Percentiles rank a stretch among this genome's conserved stretches.
These are phyloP conservation scores for Colletotrichum siamense DNA, from an alignment of 2,329 filamentous ascomycete genomes.

Conservation along the genomic window DNA sequence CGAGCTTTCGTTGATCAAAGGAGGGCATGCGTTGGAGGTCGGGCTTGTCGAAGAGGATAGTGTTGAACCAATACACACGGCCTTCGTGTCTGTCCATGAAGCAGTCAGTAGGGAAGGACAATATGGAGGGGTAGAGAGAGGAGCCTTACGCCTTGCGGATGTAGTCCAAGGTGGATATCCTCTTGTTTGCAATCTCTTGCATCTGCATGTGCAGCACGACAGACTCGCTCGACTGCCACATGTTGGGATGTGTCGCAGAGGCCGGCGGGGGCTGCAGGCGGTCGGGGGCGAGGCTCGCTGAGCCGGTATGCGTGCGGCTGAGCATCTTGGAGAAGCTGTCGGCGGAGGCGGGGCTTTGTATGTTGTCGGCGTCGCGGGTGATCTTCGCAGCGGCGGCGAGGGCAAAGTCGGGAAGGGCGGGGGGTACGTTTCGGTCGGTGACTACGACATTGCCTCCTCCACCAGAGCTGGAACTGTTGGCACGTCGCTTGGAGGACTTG, in stretches of 20 bases:
- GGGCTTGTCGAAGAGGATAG: conserved; percentile 84
- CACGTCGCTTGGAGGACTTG: conserved; percentile 37
- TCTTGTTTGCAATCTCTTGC: conserved; percentile 86
- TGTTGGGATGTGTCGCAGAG: conserved; percentile 25
- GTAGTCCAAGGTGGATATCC: conserved; percentile 94
- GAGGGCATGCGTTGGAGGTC: conserved; percentile 85
- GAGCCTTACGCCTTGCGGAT: conserved; percentile 82
- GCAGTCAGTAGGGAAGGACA: neutral
- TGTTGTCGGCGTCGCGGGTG: conserved; percentile 33
- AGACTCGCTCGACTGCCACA: conserved; percentile 48
- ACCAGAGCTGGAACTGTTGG: conserved; percentile 49
- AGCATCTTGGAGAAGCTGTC: conserved; percentile 51
- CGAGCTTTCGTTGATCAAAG: conserved; percentile 82
- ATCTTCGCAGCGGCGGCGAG: conserved; percentile 55
- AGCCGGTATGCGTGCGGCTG: conserved; percentile 42
- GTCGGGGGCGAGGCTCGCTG: conserved; percentile 31
- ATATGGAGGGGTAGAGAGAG: neutral
- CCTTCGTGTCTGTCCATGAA: conserved; percentile 76
- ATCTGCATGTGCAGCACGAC: conserved; percentile 66
- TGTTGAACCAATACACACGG: conserved; percentile 98
- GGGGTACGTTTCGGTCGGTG: conserved; percentile 53
- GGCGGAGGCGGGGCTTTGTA: conserved; percentile 29
- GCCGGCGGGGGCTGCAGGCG: conserved; percentile 32
- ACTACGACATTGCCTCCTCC: conserved; percentile 43
- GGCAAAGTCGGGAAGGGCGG: conserved; percentile 60